phyloP scores from a whole-genome alignment of 495 filamentous ascomycete genomes.

The Penicillium salamii region DNA sequence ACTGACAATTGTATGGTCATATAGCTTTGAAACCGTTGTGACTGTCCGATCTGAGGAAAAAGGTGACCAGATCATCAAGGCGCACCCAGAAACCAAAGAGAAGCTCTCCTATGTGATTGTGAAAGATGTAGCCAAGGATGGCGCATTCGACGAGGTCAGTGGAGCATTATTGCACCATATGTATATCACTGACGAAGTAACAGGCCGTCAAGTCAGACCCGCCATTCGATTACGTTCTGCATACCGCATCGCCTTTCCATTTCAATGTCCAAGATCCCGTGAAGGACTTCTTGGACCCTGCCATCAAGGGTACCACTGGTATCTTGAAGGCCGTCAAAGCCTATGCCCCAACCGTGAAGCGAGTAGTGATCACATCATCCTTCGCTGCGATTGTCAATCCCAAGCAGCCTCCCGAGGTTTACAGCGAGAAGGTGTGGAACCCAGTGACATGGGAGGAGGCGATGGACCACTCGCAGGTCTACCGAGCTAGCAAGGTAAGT shows the following conservation, averaged over 20 bases:
- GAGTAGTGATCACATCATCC: constrained; percentile 81
- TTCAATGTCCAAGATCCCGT: constrained; percentile 67
- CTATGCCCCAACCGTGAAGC: constrained; percentile 71
- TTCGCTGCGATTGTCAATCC: constrained; percentile 72
- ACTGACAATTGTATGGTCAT: constrained; percentile 13
- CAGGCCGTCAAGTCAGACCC: constrained; percentile 64
- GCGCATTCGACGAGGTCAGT: constrained; percentile 71
- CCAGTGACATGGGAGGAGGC: constrained; percentile 73
- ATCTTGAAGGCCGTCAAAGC: constrained; percentile 75
- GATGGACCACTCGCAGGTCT: constrained; percentile 55
- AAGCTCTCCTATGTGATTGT: constrained; percentile 77
- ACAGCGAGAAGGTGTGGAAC: constrained; percentile 79
- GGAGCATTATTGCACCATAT: not conserved
- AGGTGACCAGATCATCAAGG: constrained; percentile 67
- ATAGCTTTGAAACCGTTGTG: constrained; percentile 69
- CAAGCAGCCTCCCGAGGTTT: constrained; percentile 50
- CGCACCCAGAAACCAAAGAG: constrained; percentile 59
- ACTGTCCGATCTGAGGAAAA: constrained; percentile 82
- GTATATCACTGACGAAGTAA: not conserved
- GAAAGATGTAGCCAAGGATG: constrained; percentile 71
- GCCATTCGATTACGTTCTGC: constrained; percentile 80
- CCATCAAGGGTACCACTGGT: constrained; percentile 78
- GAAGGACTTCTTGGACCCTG: constrained; percentile 81
- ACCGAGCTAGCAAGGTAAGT: constrained; percentile 63
- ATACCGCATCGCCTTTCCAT: constrained; percentile 87